These are phyloP conservation scores for Avena eriantha DNA, from an alignment of 176 grass and related monocot genomes.

Conservation along the genomic window DNA sequence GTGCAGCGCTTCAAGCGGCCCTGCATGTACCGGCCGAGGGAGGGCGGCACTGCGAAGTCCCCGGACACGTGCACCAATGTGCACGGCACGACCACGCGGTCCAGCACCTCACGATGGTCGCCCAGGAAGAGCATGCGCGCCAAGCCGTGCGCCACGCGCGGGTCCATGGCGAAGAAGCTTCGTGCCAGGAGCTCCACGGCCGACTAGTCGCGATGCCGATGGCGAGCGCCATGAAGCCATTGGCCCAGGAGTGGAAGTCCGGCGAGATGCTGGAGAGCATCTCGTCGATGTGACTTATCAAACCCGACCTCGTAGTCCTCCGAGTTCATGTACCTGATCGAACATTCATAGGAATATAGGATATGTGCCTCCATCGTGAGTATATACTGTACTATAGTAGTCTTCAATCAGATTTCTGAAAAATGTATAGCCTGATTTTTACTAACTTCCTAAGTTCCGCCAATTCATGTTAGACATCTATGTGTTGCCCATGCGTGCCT, in stretches of 20 bases:
- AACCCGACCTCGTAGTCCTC: conserved; percentile 87
- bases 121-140: conserved; percentile 69
- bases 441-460: not conserved
- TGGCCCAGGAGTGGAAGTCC: conserved; percentile 63
- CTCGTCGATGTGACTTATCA: conserved; percentile 43
- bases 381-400: not conserved
- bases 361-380: not conserved
- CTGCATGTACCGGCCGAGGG: conserved; percentile 63
- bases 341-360: not conserved
- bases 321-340: conserved; percentile 68
- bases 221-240: conserved; percentile 49
- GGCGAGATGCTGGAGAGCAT: conserved; percentile 57
- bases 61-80: conserved; percentile 60
- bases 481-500: too few species aligned
- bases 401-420: not conserved
- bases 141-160: conserved; percentile 55
- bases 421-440: not conserved
- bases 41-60: conserved; percentile 61
- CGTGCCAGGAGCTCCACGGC: conserved; percentile 33
- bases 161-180: conserved; percentile 74
- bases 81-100: conserved; percentile 52
- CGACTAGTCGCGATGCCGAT: conserved; percentile 26
- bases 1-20: conserved; percentile 53
- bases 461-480: too few species aligned
- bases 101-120: conserved; percentile 59